These are phyloP conservation scores for Phytopythium oedochilum DNA, from an alignment of 352 stramenopile species.

Conservation along the genomic window DNA sequence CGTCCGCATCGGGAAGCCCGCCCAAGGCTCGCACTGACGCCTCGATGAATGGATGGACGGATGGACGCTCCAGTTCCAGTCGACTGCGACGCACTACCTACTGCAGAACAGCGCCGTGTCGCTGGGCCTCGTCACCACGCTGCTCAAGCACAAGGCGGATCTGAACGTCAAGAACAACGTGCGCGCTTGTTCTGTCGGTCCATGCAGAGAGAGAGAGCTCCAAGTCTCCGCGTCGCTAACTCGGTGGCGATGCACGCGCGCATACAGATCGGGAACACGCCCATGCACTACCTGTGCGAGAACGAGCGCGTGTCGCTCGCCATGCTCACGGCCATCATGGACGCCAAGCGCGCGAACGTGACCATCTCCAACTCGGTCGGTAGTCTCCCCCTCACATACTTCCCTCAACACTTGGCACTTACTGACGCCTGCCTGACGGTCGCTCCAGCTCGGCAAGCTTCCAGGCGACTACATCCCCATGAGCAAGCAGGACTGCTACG, in stretches of 20 bases:
- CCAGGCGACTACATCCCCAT: slow-evolving; percentile 57
- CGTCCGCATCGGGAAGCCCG: neutral
- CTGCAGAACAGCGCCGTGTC: slow-evolving; percentile 59
- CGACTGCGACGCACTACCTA: slow-evolving; percentile 67
- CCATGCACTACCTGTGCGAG: slow-evolving; percentile 70
- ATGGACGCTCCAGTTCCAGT: slow-evolving; percentile 81
- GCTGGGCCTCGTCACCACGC: slow-evolving; percentile 27
- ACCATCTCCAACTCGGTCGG: slow-evolving; percentile 63
- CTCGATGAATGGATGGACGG: too few relatives aligned
- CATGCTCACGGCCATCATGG: slow-evolving; percentile 58
- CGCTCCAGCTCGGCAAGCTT: slow-evolving; percentile 46
- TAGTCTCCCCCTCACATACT: neutral
- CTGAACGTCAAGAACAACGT: slow-evolving; percentile 79
- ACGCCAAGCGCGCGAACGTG: slow-evolving; percentile 50
- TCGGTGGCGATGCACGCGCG: neutral
- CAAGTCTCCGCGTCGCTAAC: neutral
- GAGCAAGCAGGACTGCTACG: slow-evolving; percentile 55
- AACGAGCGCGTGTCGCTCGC: slow-evolving; percentile 52
- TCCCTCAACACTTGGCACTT: too few relatives aligned
- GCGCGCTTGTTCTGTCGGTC: slow-evolving; percentile 21
- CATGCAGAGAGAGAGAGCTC: too few relatives aligned
- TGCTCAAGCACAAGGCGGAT: slow-evolving; percentile 60
- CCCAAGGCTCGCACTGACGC: too few relatives aligned
- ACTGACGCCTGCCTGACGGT: too few relatives aligned
- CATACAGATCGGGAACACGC: slow-evolving; percentile 63